Conservation (phyloP, 331 rosid genomes). For the Malus hybrid region DNA sequence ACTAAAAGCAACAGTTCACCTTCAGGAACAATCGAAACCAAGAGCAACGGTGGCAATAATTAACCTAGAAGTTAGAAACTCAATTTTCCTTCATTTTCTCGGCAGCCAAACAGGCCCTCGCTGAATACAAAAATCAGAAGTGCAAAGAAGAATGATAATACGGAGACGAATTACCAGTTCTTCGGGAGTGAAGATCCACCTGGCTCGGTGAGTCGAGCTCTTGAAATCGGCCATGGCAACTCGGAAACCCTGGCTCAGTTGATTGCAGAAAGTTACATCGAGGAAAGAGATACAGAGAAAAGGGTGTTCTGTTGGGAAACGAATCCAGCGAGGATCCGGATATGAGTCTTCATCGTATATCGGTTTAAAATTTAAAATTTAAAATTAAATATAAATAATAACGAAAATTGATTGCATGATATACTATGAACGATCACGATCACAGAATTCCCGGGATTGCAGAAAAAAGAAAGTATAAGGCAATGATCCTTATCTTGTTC, state of each 20-base stretch:
- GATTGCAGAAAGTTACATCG: background rate
- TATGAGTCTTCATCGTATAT: no score
- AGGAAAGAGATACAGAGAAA: background rate
- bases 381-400: no score
- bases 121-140: background rate
- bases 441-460: no score
- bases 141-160: background rate
- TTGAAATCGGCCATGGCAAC: constrained; percentile 74
- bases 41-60: background rate
- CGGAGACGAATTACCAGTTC: constrained; percentile 41
- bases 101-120: background rate
- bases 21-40: background rate
- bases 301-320: background rate
- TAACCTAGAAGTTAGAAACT: background rate
- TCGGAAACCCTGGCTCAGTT: constrained; percentile 14
- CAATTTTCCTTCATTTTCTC: background rate
- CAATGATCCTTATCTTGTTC: no score
- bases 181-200: constrained; percentile 81
- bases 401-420: no score
- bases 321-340: no score
- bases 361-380: no score
- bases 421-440: no score
- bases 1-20: background rate
- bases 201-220: constrained; percentile 79
- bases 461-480: no score